Percentiles rank a stretch among this genome's conserved stretches.
phyloP scores from a whole-genome alignment of 306 rosid species.

The Ormosia emarginata region DNA sequence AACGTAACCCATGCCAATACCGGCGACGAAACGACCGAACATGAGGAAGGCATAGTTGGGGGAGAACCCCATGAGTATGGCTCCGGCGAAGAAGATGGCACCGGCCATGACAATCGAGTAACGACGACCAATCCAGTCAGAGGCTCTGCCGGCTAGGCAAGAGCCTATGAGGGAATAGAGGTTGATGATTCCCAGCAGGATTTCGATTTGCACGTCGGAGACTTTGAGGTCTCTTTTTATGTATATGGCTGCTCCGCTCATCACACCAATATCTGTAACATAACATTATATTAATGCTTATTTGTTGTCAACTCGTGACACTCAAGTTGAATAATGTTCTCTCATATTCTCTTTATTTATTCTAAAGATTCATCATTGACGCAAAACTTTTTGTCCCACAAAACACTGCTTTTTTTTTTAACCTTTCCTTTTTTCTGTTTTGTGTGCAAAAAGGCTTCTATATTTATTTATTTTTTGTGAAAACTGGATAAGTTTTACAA shows the following conservation, averaged over 20 bases:
- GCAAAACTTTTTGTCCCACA: neutral
- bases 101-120: constrained; percentile 70
- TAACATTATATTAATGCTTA: neutral
- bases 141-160: constrained; percentile 66
- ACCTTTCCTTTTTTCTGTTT: neutral
- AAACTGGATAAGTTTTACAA: neutral
- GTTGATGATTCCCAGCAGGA: constrained; percentile 61
- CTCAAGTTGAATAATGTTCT: neutral
- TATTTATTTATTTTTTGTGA: neutral
- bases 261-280: constrained; percentile 78
- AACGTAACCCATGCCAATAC: constrained; percentile 79
- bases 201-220: constrained; percentile 45
- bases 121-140: constrained; percentile 92
- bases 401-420: neutral
- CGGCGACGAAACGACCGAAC: constrained; percentile 80
- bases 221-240: constrained; percentile 53
- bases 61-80: constrained; percentile 80
- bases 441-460: neutral
- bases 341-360: no score
- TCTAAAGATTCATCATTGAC: neutral
- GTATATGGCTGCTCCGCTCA: constrained; percentile 74
- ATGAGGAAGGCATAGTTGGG: constrained; percentile 73
- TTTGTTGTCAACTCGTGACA: neutral
- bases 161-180: constrained; percentile 70
- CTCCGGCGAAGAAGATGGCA: constrained; percentile 62